These are phyloP conservation scores for Candida maltosa DNA, from an alignment of 805 yeast genomes.

Conservation along the genomic window DNA sequence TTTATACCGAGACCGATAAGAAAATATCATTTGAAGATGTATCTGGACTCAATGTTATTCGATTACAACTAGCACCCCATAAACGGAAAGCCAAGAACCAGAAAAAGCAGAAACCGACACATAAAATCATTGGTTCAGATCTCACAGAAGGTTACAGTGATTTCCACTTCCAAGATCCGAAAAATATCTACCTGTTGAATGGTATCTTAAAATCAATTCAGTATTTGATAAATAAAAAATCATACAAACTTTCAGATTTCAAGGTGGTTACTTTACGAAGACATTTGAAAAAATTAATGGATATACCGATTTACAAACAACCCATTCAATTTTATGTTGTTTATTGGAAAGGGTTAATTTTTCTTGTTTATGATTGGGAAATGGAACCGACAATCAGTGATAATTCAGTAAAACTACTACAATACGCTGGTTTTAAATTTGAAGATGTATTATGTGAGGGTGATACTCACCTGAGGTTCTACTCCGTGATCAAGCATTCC, in stretches of 20 bases:
- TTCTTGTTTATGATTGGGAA: slow-evolving; percentile 18
- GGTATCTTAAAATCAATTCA: slow-evolving; percentile 12
- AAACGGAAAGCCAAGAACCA: slow-evolving; percentile 1
- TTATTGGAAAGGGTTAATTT: slow-evolving; percentile 14
- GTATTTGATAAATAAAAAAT: slow-evolving; percentile 7
- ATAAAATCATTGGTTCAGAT: slow-evolving; percentile 15
- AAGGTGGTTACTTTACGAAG: slow-evolving; percentile 16
- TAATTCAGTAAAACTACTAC: slow-evolving; percentile 6
- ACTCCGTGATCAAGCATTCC: slow-evolving; percentile 14
- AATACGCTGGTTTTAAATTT: slow-evolving; percentile 21
- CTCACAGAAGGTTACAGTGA: slow-evolving; percentile 14
- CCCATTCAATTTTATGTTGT: slow-evolving; percentile 14
- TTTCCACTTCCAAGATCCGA: slow-evolving; percentile 9
- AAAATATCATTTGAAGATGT: slow-evolving; percentile 12
- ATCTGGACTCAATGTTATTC: slow-evolving; percentile 8
- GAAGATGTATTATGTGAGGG: slow-evolving; percentile 12
- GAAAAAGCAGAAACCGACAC: neutral
- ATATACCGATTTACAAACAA: slow-evolving; percentile 15
- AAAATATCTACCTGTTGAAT: slow-evolving; percentile 14
- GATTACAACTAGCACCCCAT: slow-evolving; percentile 8
- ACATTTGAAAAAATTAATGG: slow-evolving; percentile 15
- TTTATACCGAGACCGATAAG: slow-evolving; percentile 66
- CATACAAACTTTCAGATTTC: slow-evolving; percentile 5
- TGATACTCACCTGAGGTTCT: slow-evolving; percentile 6
- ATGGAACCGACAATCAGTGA: slow-evolving; percentile 4